Conservation (phyloP, 2,329 filamentous ascomycete species). For the Fusarium ramigenum region DNA sequence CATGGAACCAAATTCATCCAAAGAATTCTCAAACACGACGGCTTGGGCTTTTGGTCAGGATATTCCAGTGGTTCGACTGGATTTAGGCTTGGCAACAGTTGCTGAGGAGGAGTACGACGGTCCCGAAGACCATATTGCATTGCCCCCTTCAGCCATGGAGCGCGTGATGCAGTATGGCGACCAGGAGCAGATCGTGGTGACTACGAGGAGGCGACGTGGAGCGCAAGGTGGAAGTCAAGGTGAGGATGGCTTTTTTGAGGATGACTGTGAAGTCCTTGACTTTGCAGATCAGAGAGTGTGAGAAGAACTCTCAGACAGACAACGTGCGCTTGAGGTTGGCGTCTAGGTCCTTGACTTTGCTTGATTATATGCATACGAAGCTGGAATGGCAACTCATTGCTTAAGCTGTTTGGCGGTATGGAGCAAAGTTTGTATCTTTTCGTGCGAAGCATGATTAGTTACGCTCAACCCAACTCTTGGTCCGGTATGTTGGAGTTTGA, state of each 20-base stretch:
- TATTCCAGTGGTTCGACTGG: conserved; percentile 61
- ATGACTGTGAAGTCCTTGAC: conserved; percentile 90
- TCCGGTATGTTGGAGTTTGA: conserved; percentile 40
- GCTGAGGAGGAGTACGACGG: conserved; percentile 63
- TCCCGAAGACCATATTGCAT: conserved; percentile 65
- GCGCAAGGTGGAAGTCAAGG: conserved; percentile 60
- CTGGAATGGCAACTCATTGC: conserved; percentile 18
- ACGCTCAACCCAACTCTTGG: conserved; percentile 33
- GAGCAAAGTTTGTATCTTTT: conserved; percentile 14
- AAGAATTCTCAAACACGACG: conserved; percentile 25
- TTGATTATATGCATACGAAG: conserved; percentile 35
- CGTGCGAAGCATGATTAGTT: conserved; percentile 24
- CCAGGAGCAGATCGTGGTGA: conserved; percentile 83
- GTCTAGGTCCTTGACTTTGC: conserved; percentile 30
- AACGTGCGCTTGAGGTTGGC: conserved; percentile 16
- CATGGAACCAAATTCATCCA: conserved; percentile 23
- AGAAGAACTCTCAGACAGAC: conserved; percentile 32
- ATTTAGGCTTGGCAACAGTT: conserved; percentile 58
- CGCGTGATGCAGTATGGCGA: conserved; percentile 68
- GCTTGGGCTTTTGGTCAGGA: conserved; percentile 70
- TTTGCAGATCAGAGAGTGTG: conserved; percentile 78
- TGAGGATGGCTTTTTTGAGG: conserved; percentile 87
- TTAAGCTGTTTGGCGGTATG: conserved; percentile 21
- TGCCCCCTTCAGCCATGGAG: conserved; percentile 72
- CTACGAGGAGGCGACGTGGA: conserved; percentile 74